Conservation (phyloP, 2,329 filamentous ascomycete species). For the Penicillium sp. region DNA sequence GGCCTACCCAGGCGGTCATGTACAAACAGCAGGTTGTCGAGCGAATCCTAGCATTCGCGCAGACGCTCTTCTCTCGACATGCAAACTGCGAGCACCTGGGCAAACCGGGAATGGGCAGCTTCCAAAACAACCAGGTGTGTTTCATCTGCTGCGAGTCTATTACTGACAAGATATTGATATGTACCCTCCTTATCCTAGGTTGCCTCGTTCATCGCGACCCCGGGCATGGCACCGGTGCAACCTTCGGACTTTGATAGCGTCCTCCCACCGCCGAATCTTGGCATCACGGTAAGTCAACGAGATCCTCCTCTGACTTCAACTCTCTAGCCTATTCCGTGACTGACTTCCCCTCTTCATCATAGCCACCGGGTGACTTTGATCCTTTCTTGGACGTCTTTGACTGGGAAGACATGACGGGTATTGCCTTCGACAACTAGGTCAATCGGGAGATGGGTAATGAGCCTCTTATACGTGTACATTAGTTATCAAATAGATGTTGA, state of each 20-base stretch:
- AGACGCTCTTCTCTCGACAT: conserved; percentile 39
- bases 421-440: conserved; percentile 27
- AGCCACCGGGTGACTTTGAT: conserved; percentile 35
- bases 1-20: conserved; percentile 35
- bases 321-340: conserved; percentile 9
- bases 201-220: conserved; percentile 13
- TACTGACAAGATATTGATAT: neutral
- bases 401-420: conserved; percentile 36
- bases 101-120: conserved; percentile 32
- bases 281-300: conserved; percentile 27
- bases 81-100: conserved; percentile 37
- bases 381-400: conserved; percentile 40
- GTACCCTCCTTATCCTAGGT: neutral
- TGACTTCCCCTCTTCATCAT: neutral
- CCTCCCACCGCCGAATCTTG: conserved; percentile 26
- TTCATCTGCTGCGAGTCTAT: neutral
- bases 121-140: conserved; percentile 34
- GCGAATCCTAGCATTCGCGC: conserved; percentile 38
- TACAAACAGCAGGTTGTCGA: conserved; percentile 42
- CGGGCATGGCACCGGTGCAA: conserved; percentile 25
- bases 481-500: neutral
- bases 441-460: neutral
- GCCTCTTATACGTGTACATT: neutral
- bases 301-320: neutral
- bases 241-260: conserved; percentile 27